phyloP scores from a whole-genome alignment of 2,329 filamentous ascomycete species.

The Phaeoacremonium minimum region DNA sequence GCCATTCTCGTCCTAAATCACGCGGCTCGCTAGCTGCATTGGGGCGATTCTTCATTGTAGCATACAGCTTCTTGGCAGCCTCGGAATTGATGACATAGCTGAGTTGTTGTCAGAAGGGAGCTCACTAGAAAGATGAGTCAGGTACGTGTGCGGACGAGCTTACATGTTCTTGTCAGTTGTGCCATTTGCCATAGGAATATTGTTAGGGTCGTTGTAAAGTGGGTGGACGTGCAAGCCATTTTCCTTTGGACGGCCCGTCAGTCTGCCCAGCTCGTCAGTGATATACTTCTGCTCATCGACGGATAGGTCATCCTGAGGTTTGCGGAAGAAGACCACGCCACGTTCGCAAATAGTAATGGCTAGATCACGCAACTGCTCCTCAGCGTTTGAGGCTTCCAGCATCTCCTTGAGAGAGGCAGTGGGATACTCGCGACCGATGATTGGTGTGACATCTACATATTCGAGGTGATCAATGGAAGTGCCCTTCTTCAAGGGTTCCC shows the following conservation, averaged over 20 bases:
- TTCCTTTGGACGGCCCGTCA: conserved; percentile 22
- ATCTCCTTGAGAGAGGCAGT: too few relatives aligned
- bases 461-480: conserved; percentile 18
- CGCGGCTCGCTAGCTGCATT: conserved; percentile 18
- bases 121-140: too few relatives aligned
- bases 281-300: conserved; percentile 25
- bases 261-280: conserved; percentile 22
- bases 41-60: conserved; percentile 26
- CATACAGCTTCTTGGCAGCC: conserved; percentile 26
- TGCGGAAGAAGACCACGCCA: conserved; percentile 24
- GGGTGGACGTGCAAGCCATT: conserved; percentile 25
- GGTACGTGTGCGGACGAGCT: conserved; percentile 7
- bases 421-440: conserved; percentile 26
- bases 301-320: conserved; percentile 22
- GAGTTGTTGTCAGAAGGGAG: conserved; percentile 3
- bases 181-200: conserved; percentile 28
- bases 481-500: too few relatives aligned
- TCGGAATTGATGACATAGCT: conserved; percentile 31
- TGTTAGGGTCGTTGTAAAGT: conserved; percentile 28
- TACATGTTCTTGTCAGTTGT: conserved; percentile 29
- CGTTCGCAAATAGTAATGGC: conserved; percentile 28
- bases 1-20: conserved; percentile 43
- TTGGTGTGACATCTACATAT: conserved; percentile 23
- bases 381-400: conserved; percentile 19
- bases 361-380: conserved; percentile 24